phyloP scores from a whole-genome alignment of 2,329 filamentous ascomycete species.

The Lecanicillium sp. region DNA sequence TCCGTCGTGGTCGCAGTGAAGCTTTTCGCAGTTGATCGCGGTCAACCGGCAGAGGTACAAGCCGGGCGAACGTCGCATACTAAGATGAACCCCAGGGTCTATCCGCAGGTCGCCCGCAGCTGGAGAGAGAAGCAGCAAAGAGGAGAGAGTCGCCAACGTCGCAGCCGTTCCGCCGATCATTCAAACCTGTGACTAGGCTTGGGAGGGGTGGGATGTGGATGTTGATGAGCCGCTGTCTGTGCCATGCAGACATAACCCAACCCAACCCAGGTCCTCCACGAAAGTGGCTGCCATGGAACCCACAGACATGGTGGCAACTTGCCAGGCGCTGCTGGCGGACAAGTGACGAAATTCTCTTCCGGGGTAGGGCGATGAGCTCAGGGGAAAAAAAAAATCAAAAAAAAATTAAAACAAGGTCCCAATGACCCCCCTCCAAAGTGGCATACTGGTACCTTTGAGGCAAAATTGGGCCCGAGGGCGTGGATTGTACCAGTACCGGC shows the following conservation, averaged over 20 bases:
- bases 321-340: neutral
- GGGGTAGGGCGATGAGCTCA: neutral
- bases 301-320: neutral
- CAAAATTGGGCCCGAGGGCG: conserved; percentile 9
- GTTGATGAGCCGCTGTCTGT: conserved; percentile 7
- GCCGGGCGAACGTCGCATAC: neutral
- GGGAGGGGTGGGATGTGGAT: neutral
- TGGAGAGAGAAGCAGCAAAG: neutral
- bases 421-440: conserved; percentile 1
- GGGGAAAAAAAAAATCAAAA: neutral
- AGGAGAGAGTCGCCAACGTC: neutral
- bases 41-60: neutral
- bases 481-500: neutral
- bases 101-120: neutral
- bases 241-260: conserved; percentile 2
- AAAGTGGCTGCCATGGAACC: conserved; percentile 2
- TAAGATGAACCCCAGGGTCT: neutral
- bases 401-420: too few species aligned
- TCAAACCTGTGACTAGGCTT: conserved; percentile 4
- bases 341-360: neutral
- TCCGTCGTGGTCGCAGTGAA: neutral
- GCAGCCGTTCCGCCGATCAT: conserved; percentile 4
- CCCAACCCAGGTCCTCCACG: neutral
- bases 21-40: too few species aligned
- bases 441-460: neutral